Base-by-base conservation (phyloP, 208 protist species). In the Acanthamoeba castellanii region DNA sequence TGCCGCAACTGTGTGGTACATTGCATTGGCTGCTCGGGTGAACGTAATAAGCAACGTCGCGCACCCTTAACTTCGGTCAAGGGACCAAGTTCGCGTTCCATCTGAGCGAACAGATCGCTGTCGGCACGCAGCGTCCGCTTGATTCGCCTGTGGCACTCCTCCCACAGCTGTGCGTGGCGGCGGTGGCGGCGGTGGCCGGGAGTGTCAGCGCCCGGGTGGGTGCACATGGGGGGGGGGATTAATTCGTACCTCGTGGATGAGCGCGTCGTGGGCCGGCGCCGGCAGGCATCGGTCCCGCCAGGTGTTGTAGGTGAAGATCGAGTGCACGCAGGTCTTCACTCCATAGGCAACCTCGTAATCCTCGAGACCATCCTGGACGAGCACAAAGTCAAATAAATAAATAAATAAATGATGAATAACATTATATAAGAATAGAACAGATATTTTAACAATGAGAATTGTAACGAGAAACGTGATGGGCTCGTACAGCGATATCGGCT, bases 291-390 rank as follows among this genome's bases (percentile, higher is more conserved):
- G n/a, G 37, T 78, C 70, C 9, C 70, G n/a, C 22, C 30, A 42
- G 13, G 70, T 6, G 70, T 78, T 78, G 32, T 78, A 78, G 32
- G n/a, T 7, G 32, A 78, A 47, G 13, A 78, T 30, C 70, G 70
- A 78, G 37, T 78, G 70, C 30, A 78, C 70, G 70, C 70, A 78
- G 37, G 2, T 78, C 70, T 78, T 78, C 70, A 78, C 70, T 3
- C 70, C 70, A 14, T 47, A 47, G 16, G 70, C 70, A 7, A 78
- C 32, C n/a, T 78, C 70, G 13, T 16, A 20, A 7, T 78, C 70
- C 11, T 78, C 70, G 13, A 45, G 66, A 37, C 22, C 22, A 27
- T 66, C 59, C 59, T 66, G 50, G 50, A 55, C 14, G 50, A 18
- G 50, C 50, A 52, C 47, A 11, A 52, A 52, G 11, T 11, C 7